Conservation (phyloP, 2,329 filamentous ascomycete genomes). For the Clarireedia homoeocarpa region DNA sequence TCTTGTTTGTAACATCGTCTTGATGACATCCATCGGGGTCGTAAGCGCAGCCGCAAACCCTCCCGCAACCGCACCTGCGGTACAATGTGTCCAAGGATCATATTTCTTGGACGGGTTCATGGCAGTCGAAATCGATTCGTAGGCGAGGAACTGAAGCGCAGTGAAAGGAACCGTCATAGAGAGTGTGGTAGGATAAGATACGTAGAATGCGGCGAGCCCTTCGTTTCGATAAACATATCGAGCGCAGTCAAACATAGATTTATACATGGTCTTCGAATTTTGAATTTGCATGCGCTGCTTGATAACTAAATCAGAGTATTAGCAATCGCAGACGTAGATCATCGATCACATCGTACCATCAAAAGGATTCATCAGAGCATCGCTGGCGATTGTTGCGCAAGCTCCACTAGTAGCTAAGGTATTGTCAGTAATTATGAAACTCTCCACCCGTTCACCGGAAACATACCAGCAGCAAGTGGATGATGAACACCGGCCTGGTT, state of each 20-base stretch:
- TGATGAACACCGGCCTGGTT: conserved; percentile 85
- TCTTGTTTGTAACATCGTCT: conserved; percentile 91
- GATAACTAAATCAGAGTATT: conserved; percentile 58
- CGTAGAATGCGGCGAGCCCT: conserved; percentile 87
- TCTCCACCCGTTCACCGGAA: not conserved
- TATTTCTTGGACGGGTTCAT: conserved; percentile 85
- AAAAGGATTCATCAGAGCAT: conserved; percentile 98
- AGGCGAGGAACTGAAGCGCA: conserved; percentile 92
- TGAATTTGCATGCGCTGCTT: conserved; percentile 99
- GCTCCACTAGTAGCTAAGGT: conserved; percentile 78
- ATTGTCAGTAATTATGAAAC: conserved; percentile 29
- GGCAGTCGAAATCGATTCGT: conserved; percentile 89
- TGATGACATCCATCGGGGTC: conserved; percentile 95
- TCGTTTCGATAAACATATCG: conserved; percentile 80
- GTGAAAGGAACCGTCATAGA: conserved; percentile 99
- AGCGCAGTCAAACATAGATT: conserved; percentile 79
- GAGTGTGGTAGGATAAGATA: conserved; percentile 95
- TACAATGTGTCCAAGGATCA: conserved; percentile 88
- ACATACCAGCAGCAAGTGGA: conserved; percentile 80
- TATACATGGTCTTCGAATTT: conserved; percentile 80
- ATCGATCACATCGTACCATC: conserved; percentile 56
- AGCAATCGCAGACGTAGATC: conserved; percentile 6
- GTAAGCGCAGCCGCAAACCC: conserved; percentile 90
- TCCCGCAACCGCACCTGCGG: conserved; percentile 85
- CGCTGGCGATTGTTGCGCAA: conserved; percentile 90